Percentiles rank a stretch among this genome's conserved stretches.
Conservation (phyloP, 2,329 filamentous ascomycete species). For the Trichoderma sp. region DNA sequence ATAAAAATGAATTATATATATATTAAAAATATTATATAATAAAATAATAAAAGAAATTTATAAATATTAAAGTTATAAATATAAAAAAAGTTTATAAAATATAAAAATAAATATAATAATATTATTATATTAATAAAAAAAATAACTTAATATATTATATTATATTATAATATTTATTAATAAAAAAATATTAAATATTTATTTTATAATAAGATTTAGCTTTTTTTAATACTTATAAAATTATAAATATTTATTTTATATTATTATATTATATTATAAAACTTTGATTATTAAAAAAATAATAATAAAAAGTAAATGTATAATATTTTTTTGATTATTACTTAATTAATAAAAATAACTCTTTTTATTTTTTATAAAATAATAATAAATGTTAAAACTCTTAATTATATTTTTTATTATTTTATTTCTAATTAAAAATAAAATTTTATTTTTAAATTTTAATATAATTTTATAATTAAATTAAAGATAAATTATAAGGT, state of each 20-base stretch:
- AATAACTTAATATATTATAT: background rate
- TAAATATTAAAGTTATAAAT: too few species aligned
- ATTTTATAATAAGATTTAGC: background rate
- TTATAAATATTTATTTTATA: background rate
- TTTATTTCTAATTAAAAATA: background rate
- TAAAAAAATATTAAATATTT: background rate
- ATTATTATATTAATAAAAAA: background rate
- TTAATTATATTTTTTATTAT: background rate
- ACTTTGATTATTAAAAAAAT: background rate
- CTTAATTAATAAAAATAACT: background rate
- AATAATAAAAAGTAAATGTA: conserved; percentile 31
- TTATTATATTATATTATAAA: background rate
- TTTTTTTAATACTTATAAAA: background rate
- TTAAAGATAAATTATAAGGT: too few species aligned
- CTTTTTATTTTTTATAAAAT: background rate
- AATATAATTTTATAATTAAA: too few species aligned
- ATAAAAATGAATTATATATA: too few species aligned
- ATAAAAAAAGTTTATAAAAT: too few species aligned
- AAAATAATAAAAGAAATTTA: too few species aligned
- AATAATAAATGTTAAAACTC: conserved; percentile 30
- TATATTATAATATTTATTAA: background rate
- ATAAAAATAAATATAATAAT: too few species aligned
- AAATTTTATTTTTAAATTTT: too few species aligned
- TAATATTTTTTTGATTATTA: background rate
- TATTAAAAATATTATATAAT: too few species aligned